Evolutionary conservation across 345 rosid species (phyloP).

Genomic region (Populus pruinosa): DNA sequence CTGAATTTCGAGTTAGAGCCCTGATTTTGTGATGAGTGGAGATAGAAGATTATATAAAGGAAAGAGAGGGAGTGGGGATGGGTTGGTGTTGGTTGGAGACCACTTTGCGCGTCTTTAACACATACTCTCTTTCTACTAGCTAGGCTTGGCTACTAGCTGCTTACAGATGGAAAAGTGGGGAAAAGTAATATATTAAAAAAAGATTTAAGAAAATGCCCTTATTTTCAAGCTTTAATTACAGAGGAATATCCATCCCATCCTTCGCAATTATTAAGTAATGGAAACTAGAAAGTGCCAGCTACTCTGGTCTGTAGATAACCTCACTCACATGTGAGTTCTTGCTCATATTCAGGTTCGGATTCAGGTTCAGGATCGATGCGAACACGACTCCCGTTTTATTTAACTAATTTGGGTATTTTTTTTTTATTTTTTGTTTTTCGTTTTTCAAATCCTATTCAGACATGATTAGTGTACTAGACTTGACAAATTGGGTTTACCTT

Average conservation of each 20-base stretch:
- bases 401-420: not conserved
- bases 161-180: not conserved
- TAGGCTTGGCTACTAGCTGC: not conserved
- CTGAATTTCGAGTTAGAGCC: slow-evolving; percentile 6
- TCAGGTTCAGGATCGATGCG: not conserved
- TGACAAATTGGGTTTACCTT: not conserved
- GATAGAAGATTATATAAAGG: slow-evolving; percentile 18
- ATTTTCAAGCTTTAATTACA: not conserved
- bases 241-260: too few relatives aligned
- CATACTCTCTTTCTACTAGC: not conserved
- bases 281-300: slow-evolving; percentile 26
- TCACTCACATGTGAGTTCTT: slow-evolving; percentile 28
- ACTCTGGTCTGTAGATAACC: slow-evolving; percentile 3
- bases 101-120: slow-evolving; percentile 27
- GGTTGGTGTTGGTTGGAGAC: slow-evolving; percentile 50
- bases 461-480: not conserved
- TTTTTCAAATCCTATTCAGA: not conserved
- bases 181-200: not conserved
- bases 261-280: not conserved
- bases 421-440: not conserved
- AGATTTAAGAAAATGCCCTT: not conserved
- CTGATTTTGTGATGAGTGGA: slow-evolving; percentile 3
- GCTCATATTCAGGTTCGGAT: not conserved
- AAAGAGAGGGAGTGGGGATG: not conserved
- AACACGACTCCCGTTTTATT: not conserved